Conservation (phyloP, 148 eudicot species). For the Rhododendron ferrugineum region DNA sequence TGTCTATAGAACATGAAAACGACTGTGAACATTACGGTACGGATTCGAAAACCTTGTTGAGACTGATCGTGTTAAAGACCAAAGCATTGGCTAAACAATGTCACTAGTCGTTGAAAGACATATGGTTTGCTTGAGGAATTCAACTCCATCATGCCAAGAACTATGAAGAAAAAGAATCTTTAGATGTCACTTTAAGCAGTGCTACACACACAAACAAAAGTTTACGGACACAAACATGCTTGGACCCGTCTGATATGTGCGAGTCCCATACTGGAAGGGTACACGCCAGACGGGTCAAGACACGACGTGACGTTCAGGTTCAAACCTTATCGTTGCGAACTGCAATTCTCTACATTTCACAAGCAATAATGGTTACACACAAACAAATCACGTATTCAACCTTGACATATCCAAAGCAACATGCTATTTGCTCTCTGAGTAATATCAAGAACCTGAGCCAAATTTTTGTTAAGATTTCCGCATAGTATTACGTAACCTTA, state of each 20-base stretch:
- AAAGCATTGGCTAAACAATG: too few species aligned
- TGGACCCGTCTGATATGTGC: too few species aligned
- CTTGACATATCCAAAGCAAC: background rate
- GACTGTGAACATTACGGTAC: too few species aligned
- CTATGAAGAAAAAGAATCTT: background rate
- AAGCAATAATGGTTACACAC: background rate
- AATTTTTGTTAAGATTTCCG: background rate
- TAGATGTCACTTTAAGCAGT: too few species aligned
- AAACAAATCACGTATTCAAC: background rate
- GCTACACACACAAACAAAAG: too few species aligned
- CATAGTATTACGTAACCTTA: background rate
- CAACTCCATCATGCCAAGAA: background rate
- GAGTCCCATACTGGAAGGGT: too few species aligned
- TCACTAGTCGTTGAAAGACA: background rate
- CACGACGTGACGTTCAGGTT: background rate
- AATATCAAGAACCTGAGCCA: background rate
- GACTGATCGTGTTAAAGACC: too few species aligned
- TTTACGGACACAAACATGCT: too few species aligned
- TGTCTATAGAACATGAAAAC: too few species aligned
- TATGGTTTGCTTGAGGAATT: background rate
- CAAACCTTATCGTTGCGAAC: background rate
- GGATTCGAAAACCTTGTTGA: too few species aligned
- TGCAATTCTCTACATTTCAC: background rate
- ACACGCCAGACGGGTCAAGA: too few species aligned
- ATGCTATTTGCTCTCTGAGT: background rate